phyloP scores from a whole-genome alignment of 495 filamentous ascomycete genomes.

The Daldinia decipiens region DNA sequence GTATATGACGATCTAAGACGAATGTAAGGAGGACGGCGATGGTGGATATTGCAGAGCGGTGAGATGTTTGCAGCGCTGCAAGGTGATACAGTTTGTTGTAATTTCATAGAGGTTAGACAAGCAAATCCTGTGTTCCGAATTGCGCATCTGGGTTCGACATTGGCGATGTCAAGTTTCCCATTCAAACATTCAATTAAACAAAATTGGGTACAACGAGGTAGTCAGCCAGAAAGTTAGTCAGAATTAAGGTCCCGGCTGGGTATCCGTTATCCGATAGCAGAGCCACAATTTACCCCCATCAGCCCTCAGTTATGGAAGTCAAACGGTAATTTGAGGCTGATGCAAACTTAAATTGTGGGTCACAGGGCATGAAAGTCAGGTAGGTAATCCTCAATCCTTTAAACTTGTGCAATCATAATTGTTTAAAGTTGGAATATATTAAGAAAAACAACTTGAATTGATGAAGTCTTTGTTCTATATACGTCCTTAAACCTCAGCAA shows the following conservation, averaged over 20 bases:
- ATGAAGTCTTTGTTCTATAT: too few species aligned
- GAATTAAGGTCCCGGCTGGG: constrained; percentile 7
- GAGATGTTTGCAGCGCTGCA: neutral
- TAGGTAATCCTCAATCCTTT: too few species aligned
- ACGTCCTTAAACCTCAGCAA: too few species aligned
- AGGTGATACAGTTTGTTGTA: neutral
- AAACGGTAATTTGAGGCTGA: constrained; percentile 13
- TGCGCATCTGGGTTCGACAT: constrained; percentile 8
- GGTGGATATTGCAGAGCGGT: neutral
- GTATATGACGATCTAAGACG: constrained; percentile 12
- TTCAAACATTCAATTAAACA: constrained; percentile 26
- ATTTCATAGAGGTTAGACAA: neutral
- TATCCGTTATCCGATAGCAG: constrained; percentile 10
- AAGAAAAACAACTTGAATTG: too few species aligned
- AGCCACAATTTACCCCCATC: constrained; percentile 18
- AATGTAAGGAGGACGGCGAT: neutral
- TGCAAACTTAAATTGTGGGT: constrained; percentile 3
- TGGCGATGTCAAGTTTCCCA: constrained; percentile 14
- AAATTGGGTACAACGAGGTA: constrained; percentile 18
- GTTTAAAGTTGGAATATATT: too few species aligned
- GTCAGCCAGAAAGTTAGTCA: neutral
- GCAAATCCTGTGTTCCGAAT: neutral
- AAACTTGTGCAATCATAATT: too few species aligned
- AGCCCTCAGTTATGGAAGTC: neutral
- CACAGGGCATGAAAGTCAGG: too few species aligned